Conservation (phyloP, 495 filamentous ascomycete genomes). For the Podospora didyma region DNA sequence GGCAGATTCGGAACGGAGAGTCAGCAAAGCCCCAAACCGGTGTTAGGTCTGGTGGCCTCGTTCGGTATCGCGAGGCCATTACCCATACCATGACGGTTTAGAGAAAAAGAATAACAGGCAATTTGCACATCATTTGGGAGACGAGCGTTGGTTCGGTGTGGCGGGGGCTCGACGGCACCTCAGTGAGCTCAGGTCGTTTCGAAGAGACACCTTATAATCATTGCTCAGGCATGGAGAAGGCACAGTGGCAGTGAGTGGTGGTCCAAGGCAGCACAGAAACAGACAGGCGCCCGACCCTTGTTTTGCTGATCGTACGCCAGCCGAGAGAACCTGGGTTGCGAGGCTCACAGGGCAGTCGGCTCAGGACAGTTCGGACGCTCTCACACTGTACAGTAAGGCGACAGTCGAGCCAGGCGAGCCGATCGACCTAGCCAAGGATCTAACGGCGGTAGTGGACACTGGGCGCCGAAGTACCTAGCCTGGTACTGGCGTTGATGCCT, state of each 20-base stretch:
- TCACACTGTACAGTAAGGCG: not conserved
- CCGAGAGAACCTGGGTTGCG: not conserved
- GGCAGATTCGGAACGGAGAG: too few species aligned
- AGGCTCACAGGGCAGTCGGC: not conserved
- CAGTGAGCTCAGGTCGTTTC: not conserved
- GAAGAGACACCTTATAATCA: not conserved
- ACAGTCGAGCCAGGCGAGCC: too few species aligned
- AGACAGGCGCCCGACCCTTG: not conserved
- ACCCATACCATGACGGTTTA: too few species aligned
- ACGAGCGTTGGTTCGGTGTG: not conserved
- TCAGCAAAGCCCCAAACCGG: too few species aligned
- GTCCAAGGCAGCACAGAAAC: not conserved
- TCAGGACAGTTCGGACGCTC: not conserved
- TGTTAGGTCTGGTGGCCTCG: too few species aligned
- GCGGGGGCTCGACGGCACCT: not conserved
- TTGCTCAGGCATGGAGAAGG: not conserved
- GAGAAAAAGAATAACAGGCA: too few species aligned
- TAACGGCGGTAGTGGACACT: too few species aligned
- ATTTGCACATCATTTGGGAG: not conserved
- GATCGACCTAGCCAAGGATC: too few species aligned
- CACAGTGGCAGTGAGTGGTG: not conserved
- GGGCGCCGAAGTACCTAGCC: too few species aligned
- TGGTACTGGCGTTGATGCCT: too few species aligned
- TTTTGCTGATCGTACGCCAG: not conserved
- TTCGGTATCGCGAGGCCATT: too few species aligned